Base-by-base conservation (phyloP, 2,329 filamentous ascomycete species). In the Nannizzia gypsea region DNA sequence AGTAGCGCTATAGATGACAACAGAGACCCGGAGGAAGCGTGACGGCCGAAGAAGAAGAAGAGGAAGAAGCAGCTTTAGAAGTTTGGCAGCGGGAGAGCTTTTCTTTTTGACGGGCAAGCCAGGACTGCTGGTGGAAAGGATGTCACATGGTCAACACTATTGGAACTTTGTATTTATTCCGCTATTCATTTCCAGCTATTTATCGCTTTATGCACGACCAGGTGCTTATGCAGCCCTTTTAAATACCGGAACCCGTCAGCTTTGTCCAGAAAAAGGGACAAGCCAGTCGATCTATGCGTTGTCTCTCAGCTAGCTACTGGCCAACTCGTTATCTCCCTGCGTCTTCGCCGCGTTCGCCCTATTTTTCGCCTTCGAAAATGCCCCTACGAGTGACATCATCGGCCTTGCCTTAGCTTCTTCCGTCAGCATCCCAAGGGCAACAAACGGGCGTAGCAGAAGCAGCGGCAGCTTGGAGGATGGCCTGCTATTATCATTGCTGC, bases 381-480 rank as follows among this genome's bases (percentile, higher is more conserved):
- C 48, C 28, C 13, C 48, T 52, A 26, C 48, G 28, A 52, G 48
- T 52, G 48, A 52, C 48, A 52, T 52, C 48, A 52, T 52, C 48
- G 48, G 48, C 26, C 13, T 22, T 48, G 17, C 44, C 22, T 26
- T 48, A 48, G 20, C 46, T 15, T 28, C n/a, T 46, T 20, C n/a
- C 42, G 3, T 11, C 42, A 46, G 20, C 42, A 46, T 20, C 42
- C 3, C 17, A 24, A 46, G 42, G 6, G 15, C 38, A 42, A 17
- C 11, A 48, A 20, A 48, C 15, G 9, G 8, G 13, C 13, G 5
- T 11, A n/a, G 13, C 9, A n/a, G 26, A 28, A 6, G 6, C 6
- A 52, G 48, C 17, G 6, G 22, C 22, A 52, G 48, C 48, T 9
- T 24, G 13, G 48, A 52, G 48, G 48, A 52, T 52, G 48, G 48